Evolutionary conservation across 805 yeast genomes (phyloP), one percentile per base, ranked within the genome.

Genomic region (Spathaspora passalidarum): DNA sequence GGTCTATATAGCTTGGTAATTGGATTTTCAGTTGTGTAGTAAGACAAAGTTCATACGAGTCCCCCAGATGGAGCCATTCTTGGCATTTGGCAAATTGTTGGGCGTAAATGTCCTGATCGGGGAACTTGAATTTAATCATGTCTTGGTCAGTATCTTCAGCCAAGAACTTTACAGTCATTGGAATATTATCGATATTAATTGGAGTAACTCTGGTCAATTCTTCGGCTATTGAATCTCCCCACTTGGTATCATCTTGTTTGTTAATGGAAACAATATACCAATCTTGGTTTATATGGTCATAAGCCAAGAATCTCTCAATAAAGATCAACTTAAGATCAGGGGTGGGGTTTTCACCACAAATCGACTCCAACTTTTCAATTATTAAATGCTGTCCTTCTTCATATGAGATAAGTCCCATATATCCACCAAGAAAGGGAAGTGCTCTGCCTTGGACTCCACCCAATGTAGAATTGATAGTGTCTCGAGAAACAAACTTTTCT

Each of bases 1-100:
- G 76, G 2, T 72, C 53, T 9, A 82, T 56, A 7, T 61, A 51
- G 5, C 63, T 49, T 0, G 84, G 82, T 13, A 88, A 69, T 5
- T 63, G 63, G 11, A 88, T 72, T 44, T 72, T 72, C 46, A 92
- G 86, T 49, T 80, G 86, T 1, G 86, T 83, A 0, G 98, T 92
- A 25, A 94, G 72, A 60, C 99, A 94, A 13, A 94, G 74, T 61
- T 94, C 99, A 60, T 94, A 94, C 1, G 97, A 89, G 59, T 94
- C 95, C 9, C 99, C 99, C 5, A 82, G 65, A 43, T 73, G 79
- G 39, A 92, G 71, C 50, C 68, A 80, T 13, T 79, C 73, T 61
- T 88, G 92, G 60, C 96, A 88, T 40, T 69, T 47, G 0, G 69
- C 56, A 56, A 89, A 87, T 34, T 79, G 79, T 2, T 66, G 50